Base-by-base conservation (phyloP, 352 stramenopile genomes). In the Pythium plurisporium region DNA sequence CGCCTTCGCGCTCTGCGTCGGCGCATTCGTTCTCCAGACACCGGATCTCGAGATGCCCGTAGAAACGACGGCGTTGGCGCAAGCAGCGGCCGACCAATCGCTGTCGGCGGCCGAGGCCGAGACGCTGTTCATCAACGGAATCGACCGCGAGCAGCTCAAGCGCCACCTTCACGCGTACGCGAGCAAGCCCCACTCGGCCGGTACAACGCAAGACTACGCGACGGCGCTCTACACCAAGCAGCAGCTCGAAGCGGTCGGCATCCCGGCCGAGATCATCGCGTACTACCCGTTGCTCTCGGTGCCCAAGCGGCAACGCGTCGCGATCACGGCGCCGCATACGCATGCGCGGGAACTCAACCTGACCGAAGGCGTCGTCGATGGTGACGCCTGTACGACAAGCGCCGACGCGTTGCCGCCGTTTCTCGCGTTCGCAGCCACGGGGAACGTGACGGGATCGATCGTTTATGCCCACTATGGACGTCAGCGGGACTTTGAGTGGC, bases 401-500 rank as follows among this genome's bases (percentile, higher is more conserved):
- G 57, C 67, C 53, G 69, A 76, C 36, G 85, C 72, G 53, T 67
- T 80, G 57, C 87, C 73, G 55, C 76, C 86, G 10, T 97, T 89
- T 62, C 62, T 95, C 45, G 87, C 80, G 7, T 97, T 96, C 68
- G 74, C 80, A 3, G 81, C 81, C 2, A 79, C 78, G 2, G 89
- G 88, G 5, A 79, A 89, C 55, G 70, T 94, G 31, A 83, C 70
- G n/a, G 71, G 67, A 6, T 62, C 80, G 0, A 60, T 94, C 0
- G 85, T 97, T 48, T 97, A 96, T 63, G 88, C 84, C 20, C 96
- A 97, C 65, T 93, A 92, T 55, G 89, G 82, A 0, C 59, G 69
- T n/a, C 88, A 73, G 3, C 52, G 64, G 38, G 89, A 97, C 61
- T 96, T 96, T 56, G 65, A 91, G 36, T 89, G 67, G 55, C 74